Evolutionary conservation across 78 protist species (phyloP).

Genomic region (Capsaspora owczarzaki): DNA sequence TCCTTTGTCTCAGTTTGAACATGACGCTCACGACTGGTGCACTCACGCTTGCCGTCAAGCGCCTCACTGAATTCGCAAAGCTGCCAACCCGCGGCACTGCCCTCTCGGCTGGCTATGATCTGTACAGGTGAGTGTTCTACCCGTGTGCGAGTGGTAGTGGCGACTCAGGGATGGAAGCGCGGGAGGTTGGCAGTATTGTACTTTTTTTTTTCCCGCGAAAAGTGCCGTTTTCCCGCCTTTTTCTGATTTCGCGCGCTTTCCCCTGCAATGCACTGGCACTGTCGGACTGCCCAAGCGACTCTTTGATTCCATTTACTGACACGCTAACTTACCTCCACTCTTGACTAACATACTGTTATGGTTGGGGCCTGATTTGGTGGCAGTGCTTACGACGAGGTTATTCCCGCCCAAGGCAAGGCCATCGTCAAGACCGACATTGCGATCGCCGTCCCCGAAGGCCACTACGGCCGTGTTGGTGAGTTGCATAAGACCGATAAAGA

Average conservation of each 20-base stretch:
- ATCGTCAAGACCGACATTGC: slow-evolving; percentile 63
- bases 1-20: no score
- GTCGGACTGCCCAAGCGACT: neutral
- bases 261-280: no score
- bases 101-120: slow-evolving; percentile 74
- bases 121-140: slow-evolving; percentile 25
- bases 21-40: no score
- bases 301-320: neutral
- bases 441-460: slow-evolving; percentile 50
- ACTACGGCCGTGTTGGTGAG: slow-evolving; percentile 64
- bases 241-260: no score
- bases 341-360: neutral
- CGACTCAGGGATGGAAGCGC: no score
- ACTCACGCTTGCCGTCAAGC: no score
- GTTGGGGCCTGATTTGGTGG: neutral
- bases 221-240: no score
- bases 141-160: neutral
- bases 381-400: slow-evolving; percentile 42
- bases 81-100: slow-evolving; percentile 52
- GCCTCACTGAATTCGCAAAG: no score
- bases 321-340: neutral
- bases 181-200: no score
- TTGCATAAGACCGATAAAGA: no score
- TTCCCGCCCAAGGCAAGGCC: slow-evolving; percentile 66
- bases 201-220: no score